Conservation (phyloP, 1,284 basidiomycete genomes). For the Athelia sp. region DNA sequence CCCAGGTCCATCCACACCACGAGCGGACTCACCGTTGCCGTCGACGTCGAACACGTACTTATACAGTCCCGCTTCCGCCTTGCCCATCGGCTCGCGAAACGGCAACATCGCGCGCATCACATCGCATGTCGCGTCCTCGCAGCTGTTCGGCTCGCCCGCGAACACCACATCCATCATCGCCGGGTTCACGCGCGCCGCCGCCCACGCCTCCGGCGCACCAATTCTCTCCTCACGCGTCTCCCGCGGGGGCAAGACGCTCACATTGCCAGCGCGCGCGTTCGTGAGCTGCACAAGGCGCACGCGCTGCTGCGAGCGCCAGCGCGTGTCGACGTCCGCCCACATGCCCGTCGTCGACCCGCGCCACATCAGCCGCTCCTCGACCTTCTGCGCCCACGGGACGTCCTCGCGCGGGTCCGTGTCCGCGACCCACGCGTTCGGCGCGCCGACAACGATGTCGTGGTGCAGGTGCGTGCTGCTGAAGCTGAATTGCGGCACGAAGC, state of each 20-base stretch:
- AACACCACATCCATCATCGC: constrained; percentile 57
- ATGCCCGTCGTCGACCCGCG: constrained; percentile 54
- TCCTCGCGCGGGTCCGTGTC: constrained; percentile 27
- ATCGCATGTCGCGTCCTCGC: constrained; percentile 42
- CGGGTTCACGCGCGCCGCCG: constrained; percentile 36
- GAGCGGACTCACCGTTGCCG: too few relatives aligned
- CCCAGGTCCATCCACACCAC: too few relatives aligned
- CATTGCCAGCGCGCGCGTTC: constrained; percentile 26
- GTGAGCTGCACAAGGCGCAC: constrained; percentile 30
- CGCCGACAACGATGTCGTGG: constrained; percentile 55
- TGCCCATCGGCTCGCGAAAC: constrained; percentile 42
- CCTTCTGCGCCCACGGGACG: constrained; percentile 51
- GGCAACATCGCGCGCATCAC: constrained; percentile 36
- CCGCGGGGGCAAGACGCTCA: constrained; percentile 22
- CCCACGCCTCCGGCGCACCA: constrained; percentile 33
- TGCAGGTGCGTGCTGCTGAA: constrained; percentile 53
- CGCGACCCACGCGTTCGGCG: constrained; percentile 38
- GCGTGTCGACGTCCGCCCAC: constrained; percentile 31
- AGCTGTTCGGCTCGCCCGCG: constrained; percentile 39
- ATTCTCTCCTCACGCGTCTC: constrained; percentile 25
- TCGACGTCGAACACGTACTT: constrained; percentile 69
- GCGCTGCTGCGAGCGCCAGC: constrained; percentile 51
- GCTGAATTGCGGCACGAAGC: constrained; percentile 51
- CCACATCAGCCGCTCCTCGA: not conserved
- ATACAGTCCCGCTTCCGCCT: constrained; percentile 46